Conservation (phyloP, 345 rosid species). For the Streptanthus diversifolius region DNA sequence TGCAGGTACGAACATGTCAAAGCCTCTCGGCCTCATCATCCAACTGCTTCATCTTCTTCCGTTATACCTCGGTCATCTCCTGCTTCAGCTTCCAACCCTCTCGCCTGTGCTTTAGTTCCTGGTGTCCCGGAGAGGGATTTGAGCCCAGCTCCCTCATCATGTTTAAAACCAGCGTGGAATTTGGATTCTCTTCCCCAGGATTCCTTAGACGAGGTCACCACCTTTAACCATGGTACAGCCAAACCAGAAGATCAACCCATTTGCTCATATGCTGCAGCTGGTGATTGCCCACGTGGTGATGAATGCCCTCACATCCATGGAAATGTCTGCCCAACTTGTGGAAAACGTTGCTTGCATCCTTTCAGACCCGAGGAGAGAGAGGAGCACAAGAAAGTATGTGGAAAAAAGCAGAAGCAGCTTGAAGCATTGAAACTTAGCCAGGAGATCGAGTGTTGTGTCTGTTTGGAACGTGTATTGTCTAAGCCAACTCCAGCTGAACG, state of each 20-base stretch:
- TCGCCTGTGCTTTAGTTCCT: conserved; percentile 36
- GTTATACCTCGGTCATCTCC: conserved; percentile 32
- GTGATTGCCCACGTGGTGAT: conserved; percentile 76
- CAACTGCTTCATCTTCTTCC: conserved; percentile 55
- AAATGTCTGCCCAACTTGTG: conserved; percentile 76
- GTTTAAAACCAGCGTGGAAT: conserved; percentile 42
- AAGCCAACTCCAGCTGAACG: conserved; percentile 74
- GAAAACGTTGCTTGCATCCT: conserved; percentile 87
- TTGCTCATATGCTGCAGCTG: conserved; percentile 92
- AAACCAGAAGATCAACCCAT: conserved; percentile 61
- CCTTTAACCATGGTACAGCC: conserved; percentile 63
- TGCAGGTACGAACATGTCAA: conserved; percentile 84
- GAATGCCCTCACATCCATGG: conserved; percentile 89
- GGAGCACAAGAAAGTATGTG: conserved; percentile 65
- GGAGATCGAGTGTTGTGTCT: conserved; percentile 83
- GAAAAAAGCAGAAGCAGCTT: conserved; percentile 63
- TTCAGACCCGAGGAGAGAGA: conserved; percentile 74
- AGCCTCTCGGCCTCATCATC: conserved; percentile 45
- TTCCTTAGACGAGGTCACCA: conserved; percentile 58
- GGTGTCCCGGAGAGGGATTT: conserved; percentile 38
- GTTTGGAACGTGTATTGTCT: conserved; percentile 79
- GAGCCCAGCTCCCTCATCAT: conserved; percentile 19
- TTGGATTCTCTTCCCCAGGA: conserved; percentile 36
- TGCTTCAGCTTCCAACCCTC: conserved; percentile 30
- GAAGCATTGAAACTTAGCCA: conserved; percentile 74